Evolutionary conservation across 345 rosid species (phyloP).

Genomic region (Pugionium dolabratum): DNA sequence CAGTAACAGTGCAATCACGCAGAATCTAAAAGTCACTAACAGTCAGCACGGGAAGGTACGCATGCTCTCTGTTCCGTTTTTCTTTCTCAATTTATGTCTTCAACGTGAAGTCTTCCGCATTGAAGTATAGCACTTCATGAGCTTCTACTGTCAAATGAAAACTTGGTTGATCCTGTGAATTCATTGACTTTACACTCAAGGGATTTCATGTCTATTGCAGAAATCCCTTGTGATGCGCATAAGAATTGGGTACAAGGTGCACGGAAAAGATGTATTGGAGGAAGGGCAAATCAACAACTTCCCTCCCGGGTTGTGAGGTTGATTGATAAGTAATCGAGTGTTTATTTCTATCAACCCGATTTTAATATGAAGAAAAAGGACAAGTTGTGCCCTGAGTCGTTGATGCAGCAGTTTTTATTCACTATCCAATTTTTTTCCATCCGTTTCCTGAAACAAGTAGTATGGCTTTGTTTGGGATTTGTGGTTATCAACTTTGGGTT

Average conservation of each 20-base stretch:
- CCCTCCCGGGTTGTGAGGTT: conserved; percentile 75
- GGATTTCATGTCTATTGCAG: conserved; percentile 50
- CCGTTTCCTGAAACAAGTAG: conserved; percentile 28
- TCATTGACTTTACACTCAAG: conserved; percentile 10
- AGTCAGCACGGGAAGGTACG: conserved; percentile 98
- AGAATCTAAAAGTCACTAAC: conserved; percentile 74
- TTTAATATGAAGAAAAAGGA: not conserved
- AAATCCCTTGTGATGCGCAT: conserved; percentile 90
- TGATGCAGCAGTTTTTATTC: conserved; percentile 27
- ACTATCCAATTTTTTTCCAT: conserved; percentile 21
- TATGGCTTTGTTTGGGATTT: conserved; percentile 35
- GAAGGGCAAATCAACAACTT: conserved; percentile 91
- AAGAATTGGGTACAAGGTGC: conserved; percentile 83
- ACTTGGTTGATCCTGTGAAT: conserved; percentile 10
- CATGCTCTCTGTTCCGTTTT: conserved; percentile 9
- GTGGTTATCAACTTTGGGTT: conserved; percentile 7
- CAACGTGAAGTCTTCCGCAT: not conserved
- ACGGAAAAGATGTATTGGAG: conserved; percentile 77
- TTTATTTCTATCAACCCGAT: conserved; percentile 17
- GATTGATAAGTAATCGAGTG: conserved; percentile 22
- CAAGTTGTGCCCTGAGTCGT: conserved; percentile 16
- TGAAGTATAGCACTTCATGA: conserved; percentile 11
- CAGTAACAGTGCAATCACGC: conserved; percentile 51
- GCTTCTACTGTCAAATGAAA: conserved; percentile 1
- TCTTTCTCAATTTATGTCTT: not conserved